A percentile compares a stretch with the other conserved stretches of the same genome.
Evolutionary conservation across 768 basidiomycete genomes (phyloP).

Genomic region (Calocybe cyanea): DNA sequence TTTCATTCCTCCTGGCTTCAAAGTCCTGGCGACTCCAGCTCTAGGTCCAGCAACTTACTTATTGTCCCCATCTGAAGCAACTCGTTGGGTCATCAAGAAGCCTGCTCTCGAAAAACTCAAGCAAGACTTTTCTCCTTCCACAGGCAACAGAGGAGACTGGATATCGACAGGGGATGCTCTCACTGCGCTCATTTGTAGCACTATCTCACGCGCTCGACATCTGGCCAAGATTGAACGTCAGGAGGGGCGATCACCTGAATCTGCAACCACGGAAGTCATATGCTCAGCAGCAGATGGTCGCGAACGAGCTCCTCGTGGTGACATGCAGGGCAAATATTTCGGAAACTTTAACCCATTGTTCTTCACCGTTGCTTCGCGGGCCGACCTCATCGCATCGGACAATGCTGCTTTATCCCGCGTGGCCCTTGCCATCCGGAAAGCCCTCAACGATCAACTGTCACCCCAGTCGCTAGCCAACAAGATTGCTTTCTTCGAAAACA

Average conservation of each 20-base stretch:
- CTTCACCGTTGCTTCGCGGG: background rate
- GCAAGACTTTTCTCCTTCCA: background rate
- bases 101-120: background rate
- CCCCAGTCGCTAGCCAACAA: background rate
- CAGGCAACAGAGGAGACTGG: background rate
- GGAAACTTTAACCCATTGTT: slow-evolving; percentile 1
- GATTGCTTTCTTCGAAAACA: background rate
- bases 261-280: background rate
- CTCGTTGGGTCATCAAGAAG: background rate
- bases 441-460: no score
- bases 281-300: background rate
- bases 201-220: background rate
- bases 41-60: background rate
- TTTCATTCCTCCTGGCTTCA: no score
- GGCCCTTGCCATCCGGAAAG: no score
- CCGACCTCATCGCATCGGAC: background rate
- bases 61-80: background rate
- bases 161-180: background rate
- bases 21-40: background rate
- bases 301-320: background rate
- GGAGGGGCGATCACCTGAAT: background rate
- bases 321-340: background rate
- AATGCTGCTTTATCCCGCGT: no score
- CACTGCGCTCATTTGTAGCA: background rate
- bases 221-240: no score